These are phyloP conservation scores for Rosa chinensis DNA, from an alignment of 306 rosid genomes.

Conservation along the genomic window DNA sequence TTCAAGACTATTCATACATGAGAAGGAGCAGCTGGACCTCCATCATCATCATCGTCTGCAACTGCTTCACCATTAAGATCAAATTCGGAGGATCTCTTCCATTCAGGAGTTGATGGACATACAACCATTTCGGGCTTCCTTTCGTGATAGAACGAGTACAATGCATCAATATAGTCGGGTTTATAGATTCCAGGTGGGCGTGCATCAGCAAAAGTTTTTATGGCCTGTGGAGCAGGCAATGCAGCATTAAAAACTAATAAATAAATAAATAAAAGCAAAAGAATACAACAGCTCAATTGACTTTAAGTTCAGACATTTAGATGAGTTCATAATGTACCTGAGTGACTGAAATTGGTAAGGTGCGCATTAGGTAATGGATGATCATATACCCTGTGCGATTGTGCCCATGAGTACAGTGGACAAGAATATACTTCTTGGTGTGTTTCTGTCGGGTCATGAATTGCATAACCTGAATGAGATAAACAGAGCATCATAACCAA, in stretches of 20 bases:
- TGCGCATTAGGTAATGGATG: conserved; percentile 87
- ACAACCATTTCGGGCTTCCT: conserved; percentile 73
- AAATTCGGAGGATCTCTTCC: conserved; percentile 95
- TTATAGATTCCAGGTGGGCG: conserved; percentile 99
- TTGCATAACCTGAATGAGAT: conserved; percentile 68
- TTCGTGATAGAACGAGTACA: conserved; percentile 90
- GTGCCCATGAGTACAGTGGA: conserved; percentile 98
- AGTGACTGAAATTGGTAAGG: conserved; percentile 62
- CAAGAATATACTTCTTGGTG: conserved; percentile 86
- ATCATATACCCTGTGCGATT: conserved; percentile 99
- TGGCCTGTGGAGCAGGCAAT: conserved; percentile 53
- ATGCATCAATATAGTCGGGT: conserved; percentile 85
- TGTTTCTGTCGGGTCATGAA: conserved; percentile 82
- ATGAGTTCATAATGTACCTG: conserved; percentile 57
- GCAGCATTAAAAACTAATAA: conserved; percentile 18
- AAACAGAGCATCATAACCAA: not conserved
- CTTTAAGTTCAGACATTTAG: conserved; percentile 11
- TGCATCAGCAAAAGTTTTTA: conserved; percentile 74
- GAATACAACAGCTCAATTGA: not conserved
- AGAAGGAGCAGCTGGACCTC: conserved; percentile 63
- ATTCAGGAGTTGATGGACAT: conserved; percentile 96
- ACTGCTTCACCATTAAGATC: conserved; percentile 98
- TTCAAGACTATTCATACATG: conserved; percentile 57
- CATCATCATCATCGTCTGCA: conserved; percentile 87
- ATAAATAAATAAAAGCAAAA: not conserved